phyloP scores from a whole-genome alignment of 176 grass and related monocot species.

The Dendrocalamus sinicus region DNA sequence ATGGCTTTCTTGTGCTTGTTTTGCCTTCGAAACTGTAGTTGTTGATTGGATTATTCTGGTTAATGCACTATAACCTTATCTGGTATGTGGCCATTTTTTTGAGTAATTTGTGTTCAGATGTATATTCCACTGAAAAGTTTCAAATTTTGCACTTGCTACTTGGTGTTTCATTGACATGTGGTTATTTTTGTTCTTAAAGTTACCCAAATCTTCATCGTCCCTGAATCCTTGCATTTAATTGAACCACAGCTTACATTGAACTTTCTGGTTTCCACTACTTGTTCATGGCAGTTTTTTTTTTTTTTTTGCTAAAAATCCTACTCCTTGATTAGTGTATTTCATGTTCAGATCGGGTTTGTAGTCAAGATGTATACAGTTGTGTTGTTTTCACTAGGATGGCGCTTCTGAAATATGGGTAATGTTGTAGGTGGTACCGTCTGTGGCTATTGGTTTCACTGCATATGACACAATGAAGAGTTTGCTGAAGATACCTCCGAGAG shows the following conservation, averaged over 20 bases:
- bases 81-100: background rate
- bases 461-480: slow-evolving; percentile 76
- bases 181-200: background rate
- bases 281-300: background rate
- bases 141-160: background rate
- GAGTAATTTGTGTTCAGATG: background rate
- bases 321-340: background rate
- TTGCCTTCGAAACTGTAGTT: background rate
- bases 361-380: background rate
- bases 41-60: background rate
- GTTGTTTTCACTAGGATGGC: background rate
- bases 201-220: background rate
- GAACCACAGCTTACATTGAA: background rate
- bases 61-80: background rate
- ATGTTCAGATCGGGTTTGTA: background rate
- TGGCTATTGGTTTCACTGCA: slow-evolving; percentile 79
- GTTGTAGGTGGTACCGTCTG: slow-evolving; percentile 72
- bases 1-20: background rate
- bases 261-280: background rate
- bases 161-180: slow-evolving; percentile 3
- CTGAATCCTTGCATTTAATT: background rate
- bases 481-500: slow-evolving; percentile 64
- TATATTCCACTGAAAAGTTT: background rate
- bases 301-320: background rate
- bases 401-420: slow-evolving; percentile 7